Evolutionary conservation across 257 asterid genomes (phyloP), one percentile per base, ranked within the genome.

Genomic region (Dorcoceras hygrometricum): DNA sequence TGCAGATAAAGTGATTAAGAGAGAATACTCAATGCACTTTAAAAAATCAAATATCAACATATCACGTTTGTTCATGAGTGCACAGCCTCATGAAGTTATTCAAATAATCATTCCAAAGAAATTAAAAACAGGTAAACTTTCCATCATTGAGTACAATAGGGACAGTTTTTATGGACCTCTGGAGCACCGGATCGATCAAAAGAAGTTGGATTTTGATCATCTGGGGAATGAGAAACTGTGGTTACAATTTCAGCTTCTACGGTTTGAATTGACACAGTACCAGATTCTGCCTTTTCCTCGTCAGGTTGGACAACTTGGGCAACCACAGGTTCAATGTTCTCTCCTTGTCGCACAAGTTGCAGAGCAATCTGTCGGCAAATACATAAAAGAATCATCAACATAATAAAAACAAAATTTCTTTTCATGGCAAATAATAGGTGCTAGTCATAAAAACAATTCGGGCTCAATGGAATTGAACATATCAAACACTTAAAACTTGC

Each of bases 291-390:
- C 69, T 75, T 82, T 46, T 68, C 72, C 80, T 75, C 72, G 67
- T 55, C 63, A 20, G 50, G 71, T 67, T 71, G 77, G 48, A 31
- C 69, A 50, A 62, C 48, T 46, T 43, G 77, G 16, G 67, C 56
- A 62, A 53, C 72, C 36, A 31, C 71, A 60, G 80, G 77, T 63
- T 81, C 83, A 48, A 58, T 50, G 39, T 73, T 43, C 68, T 76
- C 80, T 69, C 85, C 89, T 68, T 78, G 69, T 16, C 96, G 87
- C 48, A 94, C 99, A 76, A 90, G 93, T 76, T 88, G 81, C 57
- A 90, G 82, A 59, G 96, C 97, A 72, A 94, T 90, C 99, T 94
- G 82, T 68, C 77, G 55, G 63, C 26, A 67, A 63, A 29, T 54
- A 14, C 36, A 66, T 58, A 28, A 67, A 7, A 65, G 23, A 57